Conservation (phyloP, 1,284 basidiomycete species). For the Omphalotus olearius region DNA sequence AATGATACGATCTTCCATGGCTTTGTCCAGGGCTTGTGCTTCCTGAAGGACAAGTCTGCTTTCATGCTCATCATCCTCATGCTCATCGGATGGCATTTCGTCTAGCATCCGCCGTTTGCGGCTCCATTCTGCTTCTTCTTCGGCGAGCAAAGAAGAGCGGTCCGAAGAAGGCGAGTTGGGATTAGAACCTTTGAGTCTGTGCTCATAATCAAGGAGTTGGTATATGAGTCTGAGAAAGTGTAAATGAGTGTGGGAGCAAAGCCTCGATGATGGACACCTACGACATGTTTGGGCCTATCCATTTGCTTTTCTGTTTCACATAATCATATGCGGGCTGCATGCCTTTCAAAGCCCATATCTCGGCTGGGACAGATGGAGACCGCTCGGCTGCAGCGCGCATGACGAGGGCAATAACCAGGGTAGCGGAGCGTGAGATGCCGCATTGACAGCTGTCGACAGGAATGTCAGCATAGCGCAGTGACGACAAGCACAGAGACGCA, state of each 20-base stretch:
- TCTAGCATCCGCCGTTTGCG: slow-evolving; percentile 66
- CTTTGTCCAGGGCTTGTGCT: slow-evolving; percentile 72
- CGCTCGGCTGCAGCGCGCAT: slow-evolving; percentile 88
- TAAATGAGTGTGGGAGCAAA: slow-evolving; percentile 8
- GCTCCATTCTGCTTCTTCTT: slow-evolving; percentile 83
- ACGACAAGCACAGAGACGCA: slow-evolving; percentile 38
- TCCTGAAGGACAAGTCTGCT: slow-evolving; percentile 63
- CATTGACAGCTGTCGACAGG: slow-evolving; percentile 77
- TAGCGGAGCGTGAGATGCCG: slow-evolving; percentile 93
- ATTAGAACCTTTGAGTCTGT: slow-evolving; percentile 55
- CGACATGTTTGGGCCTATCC: slow-evolving; percentile 95
- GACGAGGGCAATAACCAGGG: slow-evolving; percentile 88
- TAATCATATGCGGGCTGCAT: slow-evolving; percentile 94
- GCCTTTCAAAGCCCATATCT: slow-evolving; percentile 76
- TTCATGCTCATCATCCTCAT: slow-evolving; percentile 47
- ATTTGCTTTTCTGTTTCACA: slow-evolving; percentile 85
- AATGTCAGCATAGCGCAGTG: slow-evolving; percentile 18
- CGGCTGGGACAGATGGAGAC: slow-evolving; percentile 60
- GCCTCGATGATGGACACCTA: slow-evolving; percentile 42
- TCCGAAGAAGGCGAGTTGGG: slow-evolving; percentile 51
- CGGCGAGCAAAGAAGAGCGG: slow-evolving; percentile 45
- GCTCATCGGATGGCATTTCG: slow-evolving; percentile 43
- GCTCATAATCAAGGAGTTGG: slow-evolving; percentile 93
- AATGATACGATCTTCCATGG: slow-evolving; percentile 76
- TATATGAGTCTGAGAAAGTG: slow-evolving; percentile 76